Evolutionary conservation across 139 green algal genomes (phyloP).

Genomic region (Chloropicon primus): DNA sequence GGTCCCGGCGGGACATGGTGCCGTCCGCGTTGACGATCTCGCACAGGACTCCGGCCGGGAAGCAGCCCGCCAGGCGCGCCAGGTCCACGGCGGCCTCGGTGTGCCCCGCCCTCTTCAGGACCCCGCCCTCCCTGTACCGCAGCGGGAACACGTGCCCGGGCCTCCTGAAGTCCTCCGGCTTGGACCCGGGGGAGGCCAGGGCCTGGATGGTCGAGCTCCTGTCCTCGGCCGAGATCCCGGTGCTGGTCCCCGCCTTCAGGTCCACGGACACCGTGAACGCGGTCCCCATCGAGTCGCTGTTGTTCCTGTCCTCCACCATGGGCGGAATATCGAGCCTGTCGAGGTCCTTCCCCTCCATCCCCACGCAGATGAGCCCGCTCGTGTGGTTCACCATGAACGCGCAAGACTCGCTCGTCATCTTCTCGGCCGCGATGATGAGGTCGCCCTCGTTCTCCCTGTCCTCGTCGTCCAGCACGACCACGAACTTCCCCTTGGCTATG

Average conservation of each 20-base stretch:
- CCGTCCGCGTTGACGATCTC: constrained; percentile 83
- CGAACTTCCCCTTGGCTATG: constrained; percentile 3
- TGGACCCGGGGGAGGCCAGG: constrained; percentile 45
- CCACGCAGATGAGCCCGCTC: constrained; percentile 67
- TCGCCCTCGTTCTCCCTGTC: constrained; percentile 96
- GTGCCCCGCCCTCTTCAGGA: constrained; percentile 74
- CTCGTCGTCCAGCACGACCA: constrained; percentile 97
- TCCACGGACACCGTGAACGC: constrained; percentile 92
- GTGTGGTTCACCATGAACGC: constrained; percentile 76
- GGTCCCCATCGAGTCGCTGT: constrained; percentile 80
- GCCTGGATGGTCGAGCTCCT: constrained; percentile 65
- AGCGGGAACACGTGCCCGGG: constrained; percentile 96
- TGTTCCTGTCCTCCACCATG: constrained; percentile 71
- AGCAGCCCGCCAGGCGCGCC: constrained; percentile 63
- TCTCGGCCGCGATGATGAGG: constrained; percentile 86
- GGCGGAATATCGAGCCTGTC: constrained; percentile 74
- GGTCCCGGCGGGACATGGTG: constrained; percentile 66
- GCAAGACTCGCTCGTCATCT: constrained; percentile 56
- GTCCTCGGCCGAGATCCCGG: constrained; percentile 87
- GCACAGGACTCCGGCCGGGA: constrained; percentile 82
- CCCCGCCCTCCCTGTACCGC: constrained; percentile 33
- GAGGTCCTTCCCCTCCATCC: constrained; percentile 31
- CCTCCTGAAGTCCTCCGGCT: constrained; percentile 56
- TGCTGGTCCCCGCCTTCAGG: constrained; percentile 61
- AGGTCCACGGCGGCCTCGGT: constrained; percentile 92